These are phyloP conservation scores for Gastrolobium bilobum DNA, from an alignment of 306 rosid species.

Conservation along the genomic window DNA sequence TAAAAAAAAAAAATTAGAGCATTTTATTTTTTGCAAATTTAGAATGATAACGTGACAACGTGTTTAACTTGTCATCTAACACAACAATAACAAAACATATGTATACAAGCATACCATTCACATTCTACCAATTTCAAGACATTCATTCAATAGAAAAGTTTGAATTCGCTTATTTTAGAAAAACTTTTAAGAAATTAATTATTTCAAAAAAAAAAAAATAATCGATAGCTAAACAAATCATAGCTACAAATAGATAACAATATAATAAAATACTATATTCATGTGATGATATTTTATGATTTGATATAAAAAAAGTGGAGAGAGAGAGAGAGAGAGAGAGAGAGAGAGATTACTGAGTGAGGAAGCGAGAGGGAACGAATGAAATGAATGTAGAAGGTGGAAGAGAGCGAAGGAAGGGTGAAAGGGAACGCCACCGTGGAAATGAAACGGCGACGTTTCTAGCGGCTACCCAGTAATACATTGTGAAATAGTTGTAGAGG, in stretches of 20 bases:
- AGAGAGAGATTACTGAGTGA: constrained; percentile 58
- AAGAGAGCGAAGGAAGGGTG: constrained; percentile 57
- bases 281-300: not conserved
- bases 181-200: not conserved
- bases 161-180: not conserved
- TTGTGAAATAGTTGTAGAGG: constrained; percentile 26
- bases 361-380: constrained; percentile 57
- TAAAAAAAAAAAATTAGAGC: not conserved
- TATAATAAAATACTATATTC: not conserved
- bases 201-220: not conserved
- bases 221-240: not conserved
- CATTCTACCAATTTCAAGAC: constrained; percentile 4
- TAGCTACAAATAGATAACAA: too few species aligned
- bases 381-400: constrained; percentile 50
- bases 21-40: constrained; percentile 14
- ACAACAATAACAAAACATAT: not conserved
- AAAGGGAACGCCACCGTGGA: constrained; percentile 68
- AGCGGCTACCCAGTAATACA: constrained; percentile 64
- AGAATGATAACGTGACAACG: constrained; percentile 22
- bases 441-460: constrained; percentile 65
- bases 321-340: too few species aligned
- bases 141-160: too few species aligned
- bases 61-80: constrained; percentile 22
- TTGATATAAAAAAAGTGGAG: not conserved
- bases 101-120: constrained; percentile 1